These are phyloP conservation scores for Rhizopogon salebrosus DNA, from an alignment of 768 basidiomycete species.

Conservation along the genomic window DNA sequence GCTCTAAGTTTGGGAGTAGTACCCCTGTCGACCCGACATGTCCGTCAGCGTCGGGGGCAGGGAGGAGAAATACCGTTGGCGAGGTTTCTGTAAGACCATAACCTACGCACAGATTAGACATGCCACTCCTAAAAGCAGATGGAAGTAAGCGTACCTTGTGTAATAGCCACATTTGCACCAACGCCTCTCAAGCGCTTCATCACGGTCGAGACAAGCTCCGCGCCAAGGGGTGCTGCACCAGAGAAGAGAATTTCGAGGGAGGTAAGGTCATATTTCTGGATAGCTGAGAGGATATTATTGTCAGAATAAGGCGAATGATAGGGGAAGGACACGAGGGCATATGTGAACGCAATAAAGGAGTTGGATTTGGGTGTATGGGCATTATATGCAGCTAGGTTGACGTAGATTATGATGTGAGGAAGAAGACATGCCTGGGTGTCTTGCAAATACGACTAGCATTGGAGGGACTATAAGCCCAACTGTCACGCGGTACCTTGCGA, in stretches of 20 bases:
- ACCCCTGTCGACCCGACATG: conserved; percentile 66
- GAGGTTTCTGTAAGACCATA: conserved; percentile 84
- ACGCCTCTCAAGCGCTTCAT: conserved; percentile 33
- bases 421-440: conserved; percentile 54
- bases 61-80: conserved; percentile 59
- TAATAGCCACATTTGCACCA: conserved; percentile 36
- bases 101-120: conserved; percentile 31
- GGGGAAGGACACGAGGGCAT: not conserved
- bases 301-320: not conserved
- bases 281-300: conserved; percentile 31
- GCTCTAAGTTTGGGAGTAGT: conserved; percentile 72
- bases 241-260: conserved; percentile 54
- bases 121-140: not conserved
- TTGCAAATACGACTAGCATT: conserved; percentile 69
- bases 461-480: conserved; percentile 69
- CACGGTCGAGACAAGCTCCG: conserved; percentile 51
- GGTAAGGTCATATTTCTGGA: conserved; percentile 63
- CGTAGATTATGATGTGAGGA: not conserved
- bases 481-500: conserved; percentile 63
- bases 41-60: conserved; percentile 32
- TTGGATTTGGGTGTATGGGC: not conserved
- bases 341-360: not conserved
- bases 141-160: conserved; percentile 41
- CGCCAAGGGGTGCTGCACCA: conserved; percentile 79
- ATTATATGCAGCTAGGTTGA: not conserved